phyloP scores from a whole-genome alignment of 2,329 filamentous ascomycete species.

The Epichloe uncinata region DNA sequence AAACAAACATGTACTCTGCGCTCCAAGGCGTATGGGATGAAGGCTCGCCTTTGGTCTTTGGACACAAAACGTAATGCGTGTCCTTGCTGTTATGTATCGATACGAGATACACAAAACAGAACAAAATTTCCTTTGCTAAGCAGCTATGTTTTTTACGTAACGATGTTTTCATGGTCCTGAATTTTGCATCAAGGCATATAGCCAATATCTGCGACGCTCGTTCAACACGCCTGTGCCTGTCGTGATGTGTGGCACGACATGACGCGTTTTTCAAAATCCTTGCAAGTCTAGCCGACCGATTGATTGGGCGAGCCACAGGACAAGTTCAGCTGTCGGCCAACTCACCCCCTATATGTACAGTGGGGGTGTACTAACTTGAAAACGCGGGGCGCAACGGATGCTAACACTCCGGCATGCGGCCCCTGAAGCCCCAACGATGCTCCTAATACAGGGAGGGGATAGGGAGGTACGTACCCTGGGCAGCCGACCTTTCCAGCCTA shows the following conservation, averaged over 20 bases:
- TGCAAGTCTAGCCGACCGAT: neutral
- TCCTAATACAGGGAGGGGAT: too few species aligned
- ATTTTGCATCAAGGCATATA: neutral
- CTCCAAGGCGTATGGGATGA: neutral
- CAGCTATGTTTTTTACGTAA: neutral
- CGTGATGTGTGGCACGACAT: neutral
- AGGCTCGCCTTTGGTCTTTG: too few species aligned
- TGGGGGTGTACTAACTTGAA: too few species aligned
- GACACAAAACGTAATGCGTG: neutral
- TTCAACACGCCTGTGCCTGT: neutral
- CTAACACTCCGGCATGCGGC: too few species aligned
- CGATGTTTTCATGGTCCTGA: neutral
- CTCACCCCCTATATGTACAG: too few species aligned
- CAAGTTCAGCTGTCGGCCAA: neutral
- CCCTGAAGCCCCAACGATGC: too few species aligned
- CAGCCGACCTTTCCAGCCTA: neutral
- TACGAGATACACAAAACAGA: neutral
- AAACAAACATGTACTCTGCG: neutral
- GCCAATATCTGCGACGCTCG: neutral
- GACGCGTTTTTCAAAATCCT: neutral
- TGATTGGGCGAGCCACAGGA: neutral
- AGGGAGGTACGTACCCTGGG: neutral
- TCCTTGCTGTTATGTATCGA: neutral
- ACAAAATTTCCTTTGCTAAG: neutral
- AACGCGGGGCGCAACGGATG: too few species aligned